Percentiles rank a stretch among this genome's conserved stretches.
Evolutionary conservation across 2,329 filamentous ascomycete species (phyloP).

Genomic region (Cordyceps militaris): DNA sequence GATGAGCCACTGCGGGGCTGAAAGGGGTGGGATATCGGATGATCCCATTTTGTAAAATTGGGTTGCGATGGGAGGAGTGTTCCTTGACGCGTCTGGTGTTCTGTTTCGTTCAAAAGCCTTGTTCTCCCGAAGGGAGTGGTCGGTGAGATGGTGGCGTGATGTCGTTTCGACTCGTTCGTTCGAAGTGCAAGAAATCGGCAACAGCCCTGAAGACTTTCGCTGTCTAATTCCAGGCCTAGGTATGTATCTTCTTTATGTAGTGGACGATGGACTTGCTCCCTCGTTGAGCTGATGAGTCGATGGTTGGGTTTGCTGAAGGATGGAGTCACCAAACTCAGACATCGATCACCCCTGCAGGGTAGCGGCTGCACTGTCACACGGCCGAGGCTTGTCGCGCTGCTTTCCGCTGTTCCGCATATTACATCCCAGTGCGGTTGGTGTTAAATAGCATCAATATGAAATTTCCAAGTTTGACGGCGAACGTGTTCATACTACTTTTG

Average conservation of each 20-base stretch:
- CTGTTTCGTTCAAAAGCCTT: background rate
- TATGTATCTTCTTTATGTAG: background rate
- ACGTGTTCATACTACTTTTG: background rate
- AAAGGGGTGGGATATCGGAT: constrained; percentile 30
- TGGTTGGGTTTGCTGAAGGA: background rate
- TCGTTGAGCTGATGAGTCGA: background rate
- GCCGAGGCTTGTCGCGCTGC: background rate
- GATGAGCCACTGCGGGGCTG: constrained; percentile 31
- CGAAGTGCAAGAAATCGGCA: background rate
- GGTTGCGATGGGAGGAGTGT: background rate
- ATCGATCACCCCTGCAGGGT: background rate
- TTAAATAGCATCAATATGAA: background rate
- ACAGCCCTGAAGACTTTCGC: background rate
- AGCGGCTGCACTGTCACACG: background rate
- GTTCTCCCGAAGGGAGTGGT: background rate
- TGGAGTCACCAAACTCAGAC: background rate
- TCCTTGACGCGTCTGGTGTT: background rate
- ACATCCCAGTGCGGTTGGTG: background rate
- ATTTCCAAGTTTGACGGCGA: background rate
- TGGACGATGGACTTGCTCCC: no score
- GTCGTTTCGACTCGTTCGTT: background rate
- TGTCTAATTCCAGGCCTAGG: background rate
- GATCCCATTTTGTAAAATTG: constrained; percentile 28
- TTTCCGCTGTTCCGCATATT: background rate
- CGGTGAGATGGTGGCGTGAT: background rate